phyloP scores from a whole-genome alignment of 2,329 filamentous ascomycete species.

The Monosporascus sp. region DNA sequence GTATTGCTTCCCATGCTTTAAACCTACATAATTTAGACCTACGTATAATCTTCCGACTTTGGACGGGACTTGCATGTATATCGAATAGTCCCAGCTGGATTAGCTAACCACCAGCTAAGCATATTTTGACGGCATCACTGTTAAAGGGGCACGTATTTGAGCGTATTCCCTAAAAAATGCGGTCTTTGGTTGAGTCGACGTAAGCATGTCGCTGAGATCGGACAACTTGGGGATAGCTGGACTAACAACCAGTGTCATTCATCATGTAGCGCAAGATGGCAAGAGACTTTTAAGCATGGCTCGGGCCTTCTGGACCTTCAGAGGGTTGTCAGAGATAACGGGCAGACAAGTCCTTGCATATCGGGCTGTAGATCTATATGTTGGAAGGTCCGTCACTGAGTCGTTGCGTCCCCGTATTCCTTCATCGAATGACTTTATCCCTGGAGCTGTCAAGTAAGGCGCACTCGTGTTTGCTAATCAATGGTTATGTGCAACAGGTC shows the following conservation, averaged over 20 bases:
- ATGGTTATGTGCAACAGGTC: conserved; percentile 43
- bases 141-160: neutral
- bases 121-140: neutral
- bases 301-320: conserved; percentile 56
- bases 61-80: neutral
- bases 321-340: conserved; percentile 57
- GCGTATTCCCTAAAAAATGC: conserved; percentile 17
- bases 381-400: conserved; percentile 67
- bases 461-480: neutral
- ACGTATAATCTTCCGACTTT: no score
- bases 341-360: conserved; percentile 56
- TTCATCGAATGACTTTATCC: neutral
- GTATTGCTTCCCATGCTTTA: neutral
- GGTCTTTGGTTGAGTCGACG: conserved; percentile 25
- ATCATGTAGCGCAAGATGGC: conserved; percentile 58
- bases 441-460: no score
- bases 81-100: no score
- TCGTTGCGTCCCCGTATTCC: neutral
- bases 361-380: conserved; percentile 77
- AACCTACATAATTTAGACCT: no score
- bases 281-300: conserved; percentile 53
- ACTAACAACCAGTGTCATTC: conserved; percentile 13
- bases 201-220: conserved; percentile 11
- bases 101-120: neutral
- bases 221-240: neutral